Base-by-base conservation (phyloP, 2,329 filamentous ascomycete genomes). In the Fusarium duplospermum region DNA sequence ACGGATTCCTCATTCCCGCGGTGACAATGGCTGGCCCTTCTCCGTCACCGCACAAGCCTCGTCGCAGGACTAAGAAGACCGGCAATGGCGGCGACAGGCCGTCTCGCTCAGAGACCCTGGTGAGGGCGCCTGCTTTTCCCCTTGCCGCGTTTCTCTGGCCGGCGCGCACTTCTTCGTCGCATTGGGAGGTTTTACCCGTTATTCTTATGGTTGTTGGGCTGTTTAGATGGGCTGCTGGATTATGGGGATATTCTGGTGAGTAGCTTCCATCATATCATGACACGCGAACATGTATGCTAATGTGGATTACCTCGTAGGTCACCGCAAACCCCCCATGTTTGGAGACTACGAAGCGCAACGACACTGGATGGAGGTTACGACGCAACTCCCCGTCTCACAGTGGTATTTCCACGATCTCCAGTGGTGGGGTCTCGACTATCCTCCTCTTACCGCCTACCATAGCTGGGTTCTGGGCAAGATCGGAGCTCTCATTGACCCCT, bases 401-500 rank as follows among this genome's bases (percentile, higher is more conserved):
- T 99, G 97, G 96, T 99, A 99, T 83, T 98, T 97, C 80, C 94
- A 99, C 82, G 95, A 99, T 81, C 87, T 98, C 52, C 89, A 96
- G 79, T 99, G 96, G 92, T 99, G 96, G 96, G 97, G 97, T 1
- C 88, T 99, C 75, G 96, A 99, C 84, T 99, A 99, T 82, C 96
- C 96, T 66, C 96, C 96, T 62, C 89, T 99, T 84, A 99, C 96
- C 62, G 97, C 96, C 61, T 99, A 99, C 84, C 96, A 99, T 83
- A 98, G 95, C 86, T 98, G 95, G 96, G 80, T 96, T n/a, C 86
- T 97, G 70, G 96, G 96, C 72, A 93, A 93, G 83, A 89, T 98
- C 86, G 96, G 96, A 60, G 88, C 90, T 62, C 82, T 92, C 40
- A 93, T 98, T 81, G 88, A 97, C 73, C 91, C 93, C 1, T 84